A percentile compares a stretch with the other conserved stretches of the same genome.
phyloP scores from a whole-genome alignment of 2,329 filamentous ascomycete species.

The Hymenoscyphus fraxineus region DNA sequence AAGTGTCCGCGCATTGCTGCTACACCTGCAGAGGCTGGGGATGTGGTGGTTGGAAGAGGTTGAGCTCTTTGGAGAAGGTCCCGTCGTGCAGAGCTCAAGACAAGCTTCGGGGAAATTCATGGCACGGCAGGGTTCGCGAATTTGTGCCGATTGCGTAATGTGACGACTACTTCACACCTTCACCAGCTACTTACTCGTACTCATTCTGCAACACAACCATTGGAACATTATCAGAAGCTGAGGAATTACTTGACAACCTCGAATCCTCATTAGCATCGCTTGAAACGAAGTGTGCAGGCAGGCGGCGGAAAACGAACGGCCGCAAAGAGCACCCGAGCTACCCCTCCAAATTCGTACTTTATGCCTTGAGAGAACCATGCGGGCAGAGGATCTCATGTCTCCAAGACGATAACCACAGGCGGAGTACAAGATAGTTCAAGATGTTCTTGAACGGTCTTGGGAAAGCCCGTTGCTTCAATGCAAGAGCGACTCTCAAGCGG shows the following conservation, averaged over 20 bases:
- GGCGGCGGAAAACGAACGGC: background rate
- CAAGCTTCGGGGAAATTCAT: constrained; percentile 5
- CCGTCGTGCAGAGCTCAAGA: background rate
- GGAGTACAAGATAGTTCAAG: constrained; percentile 13
- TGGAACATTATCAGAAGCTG: background rate
- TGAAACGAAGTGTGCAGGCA: background rate
- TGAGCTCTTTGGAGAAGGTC: constrained; percentile 4
- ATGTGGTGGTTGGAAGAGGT: constrained; percentile 7
- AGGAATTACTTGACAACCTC: background rate
- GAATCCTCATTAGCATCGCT: background rate
- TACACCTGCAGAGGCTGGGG: constrained; percentile 16
- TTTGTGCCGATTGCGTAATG: constrained; percentile 24
- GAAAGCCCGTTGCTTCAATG: constrained; percentile 30
- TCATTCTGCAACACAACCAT: background rate
- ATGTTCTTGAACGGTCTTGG: constrained; percentile 32
- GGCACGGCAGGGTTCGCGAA: constrained; percentile 10
- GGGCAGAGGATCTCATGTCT: constrained; percentile 17
- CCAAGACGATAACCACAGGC: constrained; percentile 19
- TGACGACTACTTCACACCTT: constrained; percentile 16
- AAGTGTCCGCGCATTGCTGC: constrained; percentile 32
- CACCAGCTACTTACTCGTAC: background rate
- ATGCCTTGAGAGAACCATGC: constrained; percentile 21
- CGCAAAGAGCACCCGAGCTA: constrained; percentile 14
- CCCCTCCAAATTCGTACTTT: constrained; percentile 24
- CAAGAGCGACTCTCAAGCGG: constrained; percentile 23